Conservation (phyloP, 2,329 filamentous ascomycete species). For the Whalleya microplaca region DNA sequence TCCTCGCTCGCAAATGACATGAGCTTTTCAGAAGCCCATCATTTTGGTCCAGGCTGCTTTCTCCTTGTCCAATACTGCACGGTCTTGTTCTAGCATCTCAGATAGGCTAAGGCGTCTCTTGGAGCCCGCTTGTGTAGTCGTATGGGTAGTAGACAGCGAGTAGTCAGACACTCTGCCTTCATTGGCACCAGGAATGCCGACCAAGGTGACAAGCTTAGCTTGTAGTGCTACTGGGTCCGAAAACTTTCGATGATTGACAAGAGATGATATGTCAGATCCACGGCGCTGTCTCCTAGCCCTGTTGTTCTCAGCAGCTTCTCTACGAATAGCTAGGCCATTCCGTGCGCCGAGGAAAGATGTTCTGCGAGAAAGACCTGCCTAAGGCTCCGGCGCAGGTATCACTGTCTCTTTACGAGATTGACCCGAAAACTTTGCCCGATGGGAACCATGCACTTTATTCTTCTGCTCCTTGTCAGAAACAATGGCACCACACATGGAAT, state of each 20-base stretch:
- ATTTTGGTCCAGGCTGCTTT: constrained; percentile 14
- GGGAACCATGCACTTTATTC: not conserved
- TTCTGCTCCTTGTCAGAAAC: not conserved
- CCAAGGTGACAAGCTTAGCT: constrained; percentile 7
- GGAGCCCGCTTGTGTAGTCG: not conserved
- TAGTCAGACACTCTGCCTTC: not conserved
- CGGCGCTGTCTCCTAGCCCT: too few species aligned
- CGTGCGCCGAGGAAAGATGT: not conserved
- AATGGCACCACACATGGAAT: not conserved
- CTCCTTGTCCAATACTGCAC: constrained; percentile 12
- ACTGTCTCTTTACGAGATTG: constrained; percentile 10
- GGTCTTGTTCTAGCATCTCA: constrained; percentile 4
- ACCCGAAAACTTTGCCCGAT: not conserved
- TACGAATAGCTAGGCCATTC: not conserved
- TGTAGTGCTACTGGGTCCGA: not conserved
- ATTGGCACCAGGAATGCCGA: constrained; percentile 4
- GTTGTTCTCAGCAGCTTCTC: too few species aligned
- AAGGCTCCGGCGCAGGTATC: constrained; percentile 25
- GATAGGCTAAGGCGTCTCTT: not conserved
- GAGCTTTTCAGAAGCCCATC: constrained; percentile 11
- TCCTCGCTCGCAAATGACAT: not conserved
- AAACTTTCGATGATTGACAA: not conserved
- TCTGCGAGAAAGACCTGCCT: constrained; percentile 6
- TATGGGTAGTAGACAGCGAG: not conserved
- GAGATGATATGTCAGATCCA: too few species aligned